A percentile compares a stretch with the other conserved stretches of the same genome.
Conservation (phyloP, 352 stramenopile species). For the Phytopythium boreale region DNA sequence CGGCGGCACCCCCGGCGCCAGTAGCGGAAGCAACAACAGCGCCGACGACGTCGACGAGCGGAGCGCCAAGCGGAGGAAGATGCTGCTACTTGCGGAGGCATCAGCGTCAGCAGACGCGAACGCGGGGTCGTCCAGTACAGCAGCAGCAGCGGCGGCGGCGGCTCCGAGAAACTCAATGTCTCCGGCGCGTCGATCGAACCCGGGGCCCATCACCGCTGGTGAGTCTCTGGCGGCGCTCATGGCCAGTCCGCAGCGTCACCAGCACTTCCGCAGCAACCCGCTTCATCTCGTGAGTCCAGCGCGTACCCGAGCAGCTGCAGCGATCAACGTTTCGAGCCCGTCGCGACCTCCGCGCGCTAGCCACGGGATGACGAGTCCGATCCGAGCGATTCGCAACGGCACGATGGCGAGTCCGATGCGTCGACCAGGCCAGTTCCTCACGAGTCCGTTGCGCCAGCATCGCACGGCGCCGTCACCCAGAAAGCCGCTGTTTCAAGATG, state of each 20-base stretch:
- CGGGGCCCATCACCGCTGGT: neutral
- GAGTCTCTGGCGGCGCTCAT: conserved; percentile 4
- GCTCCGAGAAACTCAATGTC: conserved; percentile 17
- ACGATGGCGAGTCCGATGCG: conserved; percentile 28
- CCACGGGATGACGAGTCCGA: conserved; percentile 18
- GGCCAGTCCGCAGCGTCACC: conserved; percentile 18
- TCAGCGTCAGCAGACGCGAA: conserved; percentile 1
- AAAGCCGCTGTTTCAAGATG: conserved; percentile 19
- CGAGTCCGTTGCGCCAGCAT: conserved; percentile 27
- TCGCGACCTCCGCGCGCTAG: conserved; percentile 16
- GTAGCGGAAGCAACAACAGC: conserved; percentile 1
- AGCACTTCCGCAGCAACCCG: conserved; percentile 19
- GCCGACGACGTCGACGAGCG: conserved; percentile 18
- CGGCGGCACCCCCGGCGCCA: too few species aligned
- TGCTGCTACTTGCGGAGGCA: conserved; percentile 1
- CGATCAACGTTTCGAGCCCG: conserved; percentile 29
- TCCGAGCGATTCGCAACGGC: conserved; percentile 14
- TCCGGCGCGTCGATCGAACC: conserved; percentile 12
- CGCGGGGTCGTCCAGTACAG: neutral
- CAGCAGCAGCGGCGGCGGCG: conserved; percentile 10
- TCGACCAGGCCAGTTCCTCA: conserved; percentile 26
- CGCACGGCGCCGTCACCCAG: conserved; percentile 30
- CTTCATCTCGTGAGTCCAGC: conserved; percentile 23
- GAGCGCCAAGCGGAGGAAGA: conserved; percentile 21
- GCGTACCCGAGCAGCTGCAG: neutral